Percentiles rank a stretch among this genome's conserved stretches.
phyloP scores from a whole-genome alignment of 345 rosid species.

The Eucalyptus curtisii region DNA sequence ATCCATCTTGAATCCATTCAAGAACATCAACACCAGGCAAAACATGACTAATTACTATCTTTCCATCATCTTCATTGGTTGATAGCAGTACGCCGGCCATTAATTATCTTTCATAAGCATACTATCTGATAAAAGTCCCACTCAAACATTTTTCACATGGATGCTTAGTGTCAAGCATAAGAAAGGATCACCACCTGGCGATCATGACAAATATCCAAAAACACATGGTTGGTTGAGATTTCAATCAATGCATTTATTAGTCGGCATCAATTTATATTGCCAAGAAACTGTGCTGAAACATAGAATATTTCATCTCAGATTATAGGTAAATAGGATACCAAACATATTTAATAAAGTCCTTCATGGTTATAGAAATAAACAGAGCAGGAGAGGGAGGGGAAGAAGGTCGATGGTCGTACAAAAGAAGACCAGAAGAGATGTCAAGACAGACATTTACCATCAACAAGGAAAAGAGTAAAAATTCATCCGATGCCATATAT shows the following conservation, averaged over 20 bases:
- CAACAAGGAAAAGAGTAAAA: not conserved
- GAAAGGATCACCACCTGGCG: not conserved
- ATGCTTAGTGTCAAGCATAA: not conserved
- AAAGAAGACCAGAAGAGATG: not conserved
- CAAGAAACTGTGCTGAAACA: not conserved
- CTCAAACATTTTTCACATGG: not conserved
- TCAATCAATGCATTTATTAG: not conserved
- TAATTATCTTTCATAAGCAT: not conserved
- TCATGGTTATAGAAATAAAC: not conserved
- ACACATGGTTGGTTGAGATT: not conserved
- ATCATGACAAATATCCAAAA: not conserved
- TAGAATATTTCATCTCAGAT: not conserved
- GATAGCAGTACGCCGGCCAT: not conserved
- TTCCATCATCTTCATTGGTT: not conserved
- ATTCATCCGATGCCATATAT: not conserved
- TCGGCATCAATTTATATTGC: not conserved
- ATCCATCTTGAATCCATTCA: not conserved
- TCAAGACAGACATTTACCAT: not conserved
- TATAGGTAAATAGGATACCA: not conserved
- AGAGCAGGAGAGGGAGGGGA: not conserved
- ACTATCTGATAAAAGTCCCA: not conserved
- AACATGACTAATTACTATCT: not conserved
- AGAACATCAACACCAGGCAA: not conserved
- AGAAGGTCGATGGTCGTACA: not conserved
- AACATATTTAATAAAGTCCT: not conserved